These are phyloP conservation scores for Phialophora chinensis DNA, from an alignment of 2,329 filamentous ascomycete species.

Conservation along the genomic window DNA sequence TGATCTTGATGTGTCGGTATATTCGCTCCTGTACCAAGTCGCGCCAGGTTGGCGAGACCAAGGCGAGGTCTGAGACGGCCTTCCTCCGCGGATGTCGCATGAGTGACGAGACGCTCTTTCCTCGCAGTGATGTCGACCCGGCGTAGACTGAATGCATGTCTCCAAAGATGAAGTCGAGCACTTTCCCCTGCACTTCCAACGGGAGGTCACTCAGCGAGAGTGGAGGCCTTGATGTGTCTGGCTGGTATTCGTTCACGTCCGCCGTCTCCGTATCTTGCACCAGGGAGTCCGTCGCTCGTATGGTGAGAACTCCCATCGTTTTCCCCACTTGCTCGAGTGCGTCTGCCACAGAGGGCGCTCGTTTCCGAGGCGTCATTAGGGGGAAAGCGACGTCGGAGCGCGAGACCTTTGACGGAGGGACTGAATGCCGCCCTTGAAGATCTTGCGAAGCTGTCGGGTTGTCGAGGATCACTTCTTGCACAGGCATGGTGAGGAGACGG, in stretches of 20 bases:
- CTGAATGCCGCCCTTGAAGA: conserved; percentile 31
- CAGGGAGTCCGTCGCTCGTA: conserved; percentile 26
- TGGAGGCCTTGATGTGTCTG: conserved; percentile 6
- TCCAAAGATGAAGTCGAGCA: conserved; percentile 74
- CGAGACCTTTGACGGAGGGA: conserved; percentile 26
- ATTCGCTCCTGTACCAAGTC: conserved; percentile 72
- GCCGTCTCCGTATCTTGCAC: conserved; percentile 6
- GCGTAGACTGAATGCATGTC: conserved; percentile 68
- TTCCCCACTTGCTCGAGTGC: conserved; percentile 32
- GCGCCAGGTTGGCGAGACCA: conserved; percentile 67
- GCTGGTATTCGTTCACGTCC: neutral
- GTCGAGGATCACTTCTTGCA: conserved; percentile 35
- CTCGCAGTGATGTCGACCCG: conserved; percentile 59
- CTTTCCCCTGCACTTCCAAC: conserved; percentile 73
- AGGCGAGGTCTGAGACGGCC: conserved; percentile 69
- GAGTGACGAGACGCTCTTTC: conserved; percentile 64
- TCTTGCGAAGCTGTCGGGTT: conserved; percentile 31
- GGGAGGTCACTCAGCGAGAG: conserved; percentile 56
- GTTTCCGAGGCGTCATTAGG: conserved; percentile 35
- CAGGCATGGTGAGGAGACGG: conserved; percentile 30
- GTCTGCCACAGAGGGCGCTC: conserved; percentile 34
- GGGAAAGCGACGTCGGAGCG: conserved; percentile 38
- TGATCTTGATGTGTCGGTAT: conserved; percentile 77
- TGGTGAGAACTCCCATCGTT: conserved; percentile 33
- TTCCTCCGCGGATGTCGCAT: conserved; percentile 71